A percentile compares a stretch with the other conserved stretches of the same genome.
Conservation (phyloP, 2,329 filamentous ascomycete genomes). For the Fusarium irregulare region DNA sequence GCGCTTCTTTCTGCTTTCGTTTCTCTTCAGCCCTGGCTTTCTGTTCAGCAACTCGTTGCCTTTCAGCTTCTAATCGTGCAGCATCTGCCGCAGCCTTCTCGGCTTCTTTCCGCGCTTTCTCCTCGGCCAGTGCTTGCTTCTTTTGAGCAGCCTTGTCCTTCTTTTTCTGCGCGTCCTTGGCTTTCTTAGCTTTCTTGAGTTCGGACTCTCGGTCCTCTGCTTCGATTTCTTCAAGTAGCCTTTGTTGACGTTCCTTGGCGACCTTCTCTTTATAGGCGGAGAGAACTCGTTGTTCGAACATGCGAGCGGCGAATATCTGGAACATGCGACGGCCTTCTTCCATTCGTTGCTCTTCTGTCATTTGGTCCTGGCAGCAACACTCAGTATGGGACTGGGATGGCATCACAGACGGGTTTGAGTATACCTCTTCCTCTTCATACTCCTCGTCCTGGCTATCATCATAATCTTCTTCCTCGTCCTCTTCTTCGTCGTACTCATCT, state of each 20-base stretch:
- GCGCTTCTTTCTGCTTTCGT: constrained; percentile 88
- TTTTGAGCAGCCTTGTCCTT: constrained; percentile 94
- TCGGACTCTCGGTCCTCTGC: constrained; percentile 82
- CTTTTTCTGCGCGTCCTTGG: constrained; percentile 92
- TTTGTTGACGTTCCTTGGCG: constrained; percentile 88
- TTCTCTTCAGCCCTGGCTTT: constrained; percentile 88
- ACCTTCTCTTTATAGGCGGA: constrained; percentile 99
- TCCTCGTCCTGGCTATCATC: constrained; percentile 72
- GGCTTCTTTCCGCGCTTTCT: constrained; percentile 86
- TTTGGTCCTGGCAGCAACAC: constrained; percentile 78
- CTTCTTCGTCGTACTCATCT: constrained; percentile 78
- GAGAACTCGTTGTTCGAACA: constrained; percentile 98
- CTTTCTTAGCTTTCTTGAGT: constrained; percentile 90
- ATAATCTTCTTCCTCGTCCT: constrained; percentile 70
- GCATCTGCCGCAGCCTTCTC: constrained; percentile 91
- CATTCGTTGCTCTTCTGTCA: constrained; percentile 99
- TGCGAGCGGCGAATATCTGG: constrained; percentile 97
- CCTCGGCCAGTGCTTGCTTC: constrained; percentile 89
- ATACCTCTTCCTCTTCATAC: constrained; percentile 84
- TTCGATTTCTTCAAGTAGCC: constrained; percentile 89
- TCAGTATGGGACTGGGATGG: constrained; percentile 57
- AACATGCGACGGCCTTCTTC: constrained; percentile 99
- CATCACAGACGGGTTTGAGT: constrained; percentile 56
- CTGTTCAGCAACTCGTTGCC: constrained; percentile 83
- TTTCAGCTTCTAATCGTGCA: constrained; percentile 78